These are phyloP conservation scores for Auriculariales sp. DNA, from an alignment of 768 basidiomycete genomes.

Conservation along the genomic window DNA sequence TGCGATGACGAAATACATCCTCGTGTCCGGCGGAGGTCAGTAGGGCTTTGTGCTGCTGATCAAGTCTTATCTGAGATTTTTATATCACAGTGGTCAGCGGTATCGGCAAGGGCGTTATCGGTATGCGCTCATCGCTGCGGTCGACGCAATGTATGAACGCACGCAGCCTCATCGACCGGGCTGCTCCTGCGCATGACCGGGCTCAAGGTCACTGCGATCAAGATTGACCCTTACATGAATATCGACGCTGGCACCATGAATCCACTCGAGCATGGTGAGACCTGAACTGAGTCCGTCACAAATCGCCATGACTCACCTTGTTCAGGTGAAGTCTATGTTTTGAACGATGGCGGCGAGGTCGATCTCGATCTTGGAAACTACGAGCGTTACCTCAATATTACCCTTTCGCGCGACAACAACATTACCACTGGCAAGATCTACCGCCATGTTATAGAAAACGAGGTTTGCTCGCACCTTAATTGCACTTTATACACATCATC, in stretches of 20 bases:
- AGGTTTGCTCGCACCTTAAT: conserved; percentile 34
- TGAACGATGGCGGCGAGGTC: conserved; percentile 97
- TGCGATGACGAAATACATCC: conserved; percentile 85
- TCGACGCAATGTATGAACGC: conserved; percentile 7
- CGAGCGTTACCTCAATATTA: conserved; percentile 93
- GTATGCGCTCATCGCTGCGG: conserved; percentile 26
- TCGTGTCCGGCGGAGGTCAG: conserved; percentile 77
- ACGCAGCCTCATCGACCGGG: conserved; percentile 86
- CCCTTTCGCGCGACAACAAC: conserved; percentile 88
- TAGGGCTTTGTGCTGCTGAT: background rate
- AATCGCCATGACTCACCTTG: background rate
- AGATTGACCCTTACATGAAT: conserved; percentile 99
- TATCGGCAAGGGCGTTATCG: conserved; percentile 98
- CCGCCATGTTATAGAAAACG: conserved; percentile 88
- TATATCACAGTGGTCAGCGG: conserved; percentile 70
- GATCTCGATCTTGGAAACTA: conserved; percentile 98
- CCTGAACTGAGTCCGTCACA: background rate
- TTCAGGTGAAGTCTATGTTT: conserved; percentile 87
- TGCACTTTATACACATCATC: conserved; percentile 1
- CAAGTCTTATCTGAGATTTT: no score
- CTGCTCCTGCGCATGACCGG: conserved; percentile 89
- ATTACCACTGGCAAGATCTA: conserved; percentile 99
- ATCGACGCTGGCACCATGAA: conserved; percentile 99
- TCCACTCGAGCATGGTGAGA: conserved; percentile 87
- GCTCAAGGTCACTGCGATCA: conserved; percentile 95